A percentile compares a stretch with the other conserved stretches of the same genome.
These are phyloP conservation scores for Fusarium temperatum DNA, from an alignment of 2,329 filamentous ascomycete species.

Conservation along the genomic window DNA sequence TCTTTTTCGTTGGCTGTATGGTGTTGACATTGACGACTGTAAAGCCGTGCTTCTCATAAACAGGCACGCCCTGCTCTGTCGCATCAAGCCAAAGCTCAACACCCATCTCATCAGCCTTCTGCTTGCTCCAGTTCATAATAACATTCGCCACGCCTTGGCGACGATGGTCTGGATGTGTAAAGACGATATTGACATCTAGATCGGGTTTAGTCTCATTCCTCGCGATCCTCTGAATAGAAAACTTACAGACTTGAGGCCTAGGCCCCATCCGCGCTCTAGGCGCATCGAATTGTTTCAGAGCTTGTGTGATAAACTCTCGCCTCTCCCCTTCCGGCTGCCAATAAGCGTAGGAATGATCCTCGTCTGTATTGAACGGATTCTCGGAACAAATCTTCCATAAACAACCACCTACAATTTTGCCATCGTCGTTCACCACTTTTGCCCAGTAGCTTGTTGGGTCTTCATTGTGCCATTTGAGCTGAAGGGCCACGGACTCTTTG, in stretches of 20 bases:
- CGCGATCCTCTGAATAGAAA: neutral
- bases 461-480: slow-evolving; percentile 23
- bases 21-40: slow-evolving; percentile 22
- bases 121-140: slow-evolving; percentile 34
- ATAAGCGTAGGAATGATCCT: slow-evolving; percentile 18
- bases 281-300: slow-evolving; percentile 26
- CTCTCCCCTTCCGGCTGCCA: slow-evolving; percentile 35
- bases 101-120: slow-evolving; percentile 38
- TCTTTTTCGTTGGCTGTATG: slow-evolving; percentile 6
- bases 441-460: slow-evolving; percentile 28
- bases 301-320: slow-evolving; percentile 27
- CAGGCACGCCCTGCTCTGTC: slow-evolving; percentile 30
- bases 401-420: slow-evolving; percentile 34
- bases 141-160: slow-evolving; percentile 34
- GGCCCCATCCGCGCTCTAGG: slow-evolving; percentile 28
- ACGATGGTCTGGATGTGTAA: slow-evolving; percentile 33
- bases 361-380: slow-evolving; percentile 19
- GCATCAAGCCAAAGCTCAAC: slow-evolving; percentile 39
- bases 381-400: slow-evolving; percentile 29
- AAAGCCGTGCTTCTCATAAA: slow-evolving; percentile 39
- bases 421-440: slow-evolving; percentile 27
- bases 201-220: neutral
- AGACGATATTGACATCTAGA: slow-evolving; percentile 35
- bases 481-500: neutral
- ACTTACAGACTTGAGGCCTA: slow-evolving; percentile 36